A percentile compares a stretch with the other conserved stretches of the same genome.
Conservation (phyloP, 352 stramenopile genomes). For the Pythium scleroteichum region DNA sequence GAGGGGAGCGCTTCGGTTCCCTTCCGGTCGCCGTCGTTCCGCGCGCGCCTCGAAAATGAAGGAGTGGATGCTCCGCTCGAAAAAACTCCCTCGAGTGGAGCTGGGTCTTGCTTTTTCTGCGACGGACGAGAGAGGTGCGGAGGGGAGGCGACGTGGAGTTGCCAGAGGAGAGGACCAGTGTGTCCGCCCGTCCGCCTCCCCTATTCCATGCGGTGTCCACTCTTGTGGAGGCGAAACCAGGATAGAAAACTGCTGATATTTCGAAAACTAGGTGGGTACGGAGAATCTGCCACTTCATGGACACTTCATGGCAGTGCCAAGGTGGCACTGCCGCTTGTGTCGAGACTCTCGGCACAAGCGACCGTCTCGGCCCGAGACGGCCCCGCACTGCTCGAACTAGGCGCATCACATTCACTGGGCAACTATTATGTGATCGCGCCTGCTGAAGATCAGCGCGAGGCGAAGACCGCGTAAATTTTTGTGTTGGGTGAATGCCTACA, state of each 20-base stretch:
- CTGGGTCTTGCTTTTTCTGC: background rate
- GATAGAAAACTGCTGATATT: conserved; percentile 13
- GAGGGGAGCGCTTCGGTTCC: conserved; percentile 6
- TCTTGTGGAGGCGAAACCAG: background rate
- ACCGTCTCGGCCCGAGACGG: too few relatives aligned
- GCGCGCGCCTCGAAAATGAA: conserved; percentile 24
- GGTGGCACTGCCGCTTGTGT: too few relatives aligned
- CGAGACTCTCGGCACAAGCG: too few relatives aligned
- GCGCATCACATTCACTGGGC: too few relatives aligned
- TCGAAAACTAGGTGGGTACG: conserved; percentile 10
- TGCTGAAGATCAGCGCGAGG: too few relatives aligned
- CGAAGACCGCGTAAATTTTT: too few relatives aligned
- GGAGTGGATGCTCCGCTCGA: conserved; percentile 22
- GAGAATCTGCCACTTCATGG: too few relatives aligned
- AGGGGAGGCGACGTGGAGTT: conserved; percentile 2
- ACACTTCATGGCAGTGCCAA: too few relatives aligned
- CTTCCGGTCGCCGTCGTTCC: conserved; percentile 2
- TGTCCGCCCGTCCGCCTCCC: conserved; percentile 16
- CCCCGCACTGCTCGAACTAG: too few relatives aligned
- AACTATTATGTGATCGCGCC: too few relatives aligned
- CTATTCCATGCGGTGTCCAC: conserved; percentile 6
- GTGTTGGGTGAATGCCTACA: too few relatives aligned
- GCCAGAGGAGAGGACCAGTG: conserved; percentile 8
- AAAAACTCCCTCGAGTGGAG: conserved; percentile 9
- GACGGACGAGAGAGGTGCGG: conserved; percentile 2